Base-by-base conservation (phyloP, 1,139 yeast species). In the Magnusiomyces tetraspermus region DNA sequence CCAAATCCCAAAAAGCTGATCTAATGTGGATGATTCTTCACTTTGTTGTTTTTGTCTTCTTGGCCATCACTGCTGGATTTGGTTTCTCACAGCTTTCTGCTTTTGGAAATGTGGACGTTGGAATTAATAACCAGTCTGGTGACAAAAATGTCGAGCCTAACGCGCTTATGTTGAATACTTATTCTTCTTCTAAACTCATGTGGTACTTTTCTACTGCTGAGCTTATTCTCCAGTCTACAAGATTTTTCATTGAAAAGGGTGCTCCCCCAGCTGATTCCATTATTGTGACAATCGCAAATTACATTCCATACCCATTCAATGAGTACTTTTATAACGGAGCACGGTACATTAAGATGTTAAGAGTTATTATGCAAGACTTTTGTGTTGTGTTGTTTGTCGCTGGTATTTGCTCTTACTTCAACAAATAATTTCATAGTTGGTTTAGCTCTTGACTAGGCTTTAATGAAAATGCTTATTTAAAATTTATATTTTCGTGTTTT, bases 181-280 rank as follows among this genome's bases (percentile, higher is more conserved):
- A 36, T 10, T 23, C 45, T 3, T n/a, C 28, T 13, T 23, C 28
- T 15, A 50, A 58, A 11, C 45, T 64, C n/a, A 49, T 65, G 49
- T 58, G 60, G 61, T 58, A 58, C 52, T 70, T 71, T 54, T 58
- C 64, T 49, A 62, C 69, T 5, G 53, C 61, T 11, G 67, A 71
- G 55, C 55, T 66, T 17, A 55, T 60, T 8, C 58, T 71, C 47
- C 65, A 66, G 23, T 57, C 67, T n/a, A 50, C 67, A n/a, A 61
- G 70, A 46, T 60, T 64, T 49, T 46, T 67, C 17, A 47, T 66
- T 15, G 73, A 71, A 44, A 60, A 60, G 43, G 64, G 62, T 45
- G 57, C 60, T 11, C 62, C 65, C 1, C 63, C 65, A 11, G 55
- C 62, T 36, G 59, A 60, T 23, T 58, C 66, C 21, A 55, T 60